phyloP scores from a whole-genome alignment of 169 alveolate genomes.

The Plasmodium sp. region DNA sequence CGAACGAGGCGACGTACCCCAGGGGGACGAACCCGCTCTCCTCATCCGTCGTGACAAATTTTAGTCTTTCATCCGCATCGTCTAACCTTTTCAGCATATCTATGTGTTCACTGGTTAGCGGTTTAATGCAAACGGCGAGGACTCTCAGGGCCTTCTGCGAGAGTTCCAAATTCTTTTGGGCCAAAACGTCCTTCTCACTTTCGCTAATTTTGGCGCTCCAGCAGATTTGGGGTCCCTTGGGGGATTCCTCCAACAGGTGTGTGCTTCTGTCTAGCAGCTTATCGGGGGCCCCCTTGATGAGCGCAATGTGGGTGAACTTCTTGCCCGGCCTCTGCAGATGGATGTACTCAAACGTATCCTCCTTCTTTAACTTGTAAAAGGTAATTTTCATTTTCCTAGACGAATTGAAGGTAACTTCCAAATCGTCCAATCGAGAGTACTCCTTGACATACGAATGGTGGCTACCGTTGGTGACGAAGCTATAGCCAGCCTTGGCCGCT shows the following conservation, averaged over 20 bases:
- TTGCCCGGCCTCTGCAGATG: constrained; percentile 74
- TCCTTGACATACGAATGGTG: constrained; percentile 21
- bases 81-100: constrained; percentile 76
- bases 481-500: constrained; percentile 90
- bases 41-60: constrained; percentile 70
- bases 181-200: constrained; percentile 22
- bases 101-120: constrained; percentile 85
- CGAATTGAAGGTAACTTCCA: constrained; percentile 93
- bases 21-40: constrained; percentile 77
- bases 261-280: constrained; percentile 68
- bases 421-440: constrained; percentile 73
- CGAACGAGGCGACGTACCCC: constrained; percentile 93
- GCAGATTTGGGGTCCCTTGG: constrained; percentile 1
- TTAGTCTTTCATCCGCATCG: constrained; percentile 88
- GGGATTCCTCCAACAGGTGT: constrained; percentile 39
- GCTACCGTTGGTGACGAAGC: constrained; percentile 34
- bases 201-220: constrained; percentile 34
- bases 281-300: constrained; percentile 94
- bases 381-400: constrained; percentile 91
- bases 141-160: constrained; percentile 90
- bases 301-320: constrained; percentile 88
- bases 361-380: constrained; percentile 84
- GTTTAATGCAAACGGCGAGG: constrained; percentile 88
- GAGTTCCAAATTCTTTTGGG: constrained; percentile 75
- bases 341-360: constrained; percentile 41